Base-by-base conservation (phyloP, 805 yeast genomes). In the Saccharomycopsis schoenii region DNA sequence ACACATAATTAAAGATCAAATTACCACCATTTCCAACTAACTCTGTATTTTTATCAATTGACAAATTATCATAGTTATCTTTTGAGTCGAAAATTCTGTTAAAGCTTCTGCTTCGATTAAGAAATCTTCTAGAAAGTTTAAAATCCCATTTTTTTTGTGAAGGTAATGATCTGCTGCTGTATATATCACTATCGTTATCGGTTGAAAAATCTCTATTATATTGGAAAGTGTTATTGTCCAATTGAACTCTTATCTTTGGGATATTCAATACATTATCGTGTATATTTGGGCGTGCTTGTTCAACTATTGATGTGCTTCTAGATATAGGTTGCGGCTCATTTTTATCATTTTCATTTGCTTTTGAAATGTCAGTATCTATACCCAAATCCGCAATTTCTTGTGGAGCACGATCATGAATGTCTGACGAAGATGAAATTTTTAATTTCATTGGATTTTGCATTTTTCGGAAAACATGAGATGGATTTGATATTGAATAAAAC, bases 11-110 rank as follows among this genome's bases (percentile, higher is more conserved):
- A 6, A 62, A 58, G 3, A 62, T 21, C 24, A 62, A 29, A 39
- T 61, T 60, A n/a, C 65, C 65, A 58, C 57, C 52, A 15, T 63
- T 58, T 17, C 65, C 65, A 14, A 60, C 60, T 52, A 62, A 41
- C 37, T 58, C 65, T 40, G 63, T 60, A 19, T 62, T 62, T 25
- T 47, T 2, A 47, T 47, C 52, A 47, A 47, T 12, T 47, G 4
- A 24, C 6, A 47, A n/a, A 24, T 47, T 3, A 21, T 47, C 4
- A 5, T 21, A 24, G 56, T 59, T 60, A 29, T 56, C 58, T 17
- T 58, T 56, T 39, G 52, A 36, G 15, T 61, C 61, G 3, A 36
- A 17, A 24, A 61, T 58, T 36, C 59, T 37, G 29, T 60, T 60
- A 55, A 60, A 60, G 29, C 62, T 60, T 41, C 59, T 36, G 11